These are phyloP conservation scores for Trifolium dubium DNA, from an alignment of 306 rosid genomes.

Conservation along the genomic window DNA sequence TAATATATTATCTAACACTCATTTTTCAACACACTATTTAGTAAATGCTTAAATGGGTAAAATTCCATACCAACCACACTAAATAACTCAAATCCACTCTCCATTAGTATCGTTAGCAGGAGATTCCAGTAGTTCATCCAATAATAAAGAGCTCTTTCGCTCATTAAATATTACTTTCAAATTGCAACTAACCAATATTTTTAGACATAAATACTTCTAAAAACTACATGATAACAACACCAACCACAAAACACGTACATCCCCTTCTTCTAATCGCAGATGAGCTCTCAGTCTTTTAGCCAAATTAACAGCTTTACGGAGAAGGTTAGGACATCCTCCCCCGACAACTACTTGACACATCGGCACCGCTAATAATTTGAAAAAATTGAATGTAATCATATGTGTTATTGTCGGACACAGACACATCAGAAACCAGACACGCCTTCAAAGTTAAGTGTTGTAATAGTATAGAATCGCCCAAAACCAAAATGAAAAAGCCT, in stretches of 20 bases:
- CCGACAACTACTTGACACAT: constrained; percentile 53
- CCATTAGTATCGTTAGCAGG: not conserved
- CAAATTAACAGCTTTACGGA: constrained; percentile 84
- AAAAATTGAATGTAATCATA: no score
- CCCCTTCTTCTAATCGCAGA: constrained; percentile 85
- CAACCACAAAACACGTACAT: constrained; percentile 64
- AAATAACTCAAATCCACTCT: not conserved
- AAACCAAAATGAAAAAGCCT: constrained; percentile 4
- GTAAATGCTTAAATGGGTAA: not conserved
- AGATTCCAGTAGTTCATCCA: not conserved
- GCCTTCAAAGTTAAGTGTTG: no score
- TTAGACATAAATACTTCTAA: constrained; percentile 6
- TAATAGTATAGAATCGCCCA: not conserved
- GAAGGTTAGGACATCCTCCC: constrained; percentile 84
- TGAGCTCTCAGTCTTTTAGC: constrained; percentile 85
- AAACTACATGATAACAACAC: not conserved
- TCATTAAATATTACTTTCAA: constrained; percentile 4
- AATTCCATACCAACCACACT: constrained; percentile 3
- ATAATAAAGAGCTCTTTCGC: not conserved
- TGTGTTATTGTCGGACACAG: no score
- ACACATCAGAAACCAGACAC: not conserved
- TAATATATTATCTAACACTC: not conserved
- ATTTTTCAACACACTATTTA: not conserved
- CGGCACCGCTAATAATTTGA: no score
- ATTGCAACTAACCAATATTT: constrained; percentile 1